These are phyloP conservation scores for Pseudonitzschia pungens DNA, from an alignment of 108 stramenopile species.

Conservation along the genomic window DNA sequence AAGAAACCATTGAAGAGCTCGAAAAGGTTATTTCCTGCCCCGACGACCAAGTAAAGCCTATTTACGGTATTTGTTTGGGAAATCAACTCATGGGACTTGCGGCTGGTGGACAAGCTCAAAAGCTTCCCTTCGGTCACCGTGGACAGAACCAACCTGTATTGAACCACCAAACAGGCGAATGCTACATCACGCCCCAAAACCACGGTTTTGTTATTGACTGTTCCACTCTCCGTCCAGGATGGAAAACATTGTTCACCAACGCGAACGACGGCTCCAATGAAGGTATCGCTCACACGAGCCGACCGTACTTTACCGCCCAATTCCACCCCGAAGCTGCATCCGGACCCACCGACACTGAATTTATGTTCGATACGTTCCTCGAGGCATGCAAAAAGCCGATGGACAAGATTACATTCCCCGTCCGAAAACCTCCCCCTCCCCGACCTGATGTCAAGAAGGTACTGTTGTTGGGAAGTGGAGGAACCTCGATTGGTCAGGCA, in stretches of 20 bases:
- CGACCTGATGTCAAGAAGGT: slow-evolving; percentile 87
- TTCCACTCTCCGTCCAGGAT: slow-evolving; percentile 78
- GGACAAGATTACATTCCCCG: slow-evolving; percentile 72
- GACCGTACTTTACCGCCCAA: slow-evolving; percentile 98
- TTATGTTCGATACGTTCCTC: slow-evolving; percentile 98
- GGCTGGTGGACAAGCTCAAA: slow-evolving; percentile 88
- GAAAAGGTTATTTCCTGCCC: slow-evolving; percentile 73
- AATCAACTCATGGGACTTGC: slow-evolving; percentile 97
- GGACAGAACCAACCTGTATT: slow-evolving; percentile 98
- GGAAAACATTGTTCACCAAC: slow-evolving; percentile 95
- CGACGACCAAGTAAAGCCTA: slow-evolving; percentile 87
- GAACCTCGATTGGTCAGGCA: slow-evolving; percentile 98
- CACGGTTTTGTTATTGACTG: slow-evolving; percentile 95
- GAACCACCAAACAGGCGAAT: slow-evolving; percentile 91
- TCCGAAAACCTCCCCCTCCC: slow-evolving; percentile 60
- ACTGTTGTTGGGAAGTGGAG: slow-evolving; percentile 96
- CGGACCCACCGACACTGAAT: slow-evolving; percentile 97
- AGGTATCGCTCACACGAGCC: slow-evolving; percentile 91
- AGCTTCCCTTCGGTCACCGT: slow-evolving; percentile 97
- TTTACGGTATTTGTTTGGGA: slow-evolving; percentile 98
- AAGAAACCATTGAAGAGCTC: slow-evolving; percentile 76
- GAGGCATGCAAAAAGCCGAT: slow-evolving; percentile 66
- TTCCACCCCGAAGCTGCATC: slow-evolving; percentile 97
- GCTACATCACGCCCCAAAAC: slow-evolving; percentile 99
- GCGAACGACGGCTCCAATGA: slow-evolving; percentile 98